Base-by-base conservation (phyloP, 2,329 filamentous ascomycete genomes). In the Aspergillus versicolor region DNA sequence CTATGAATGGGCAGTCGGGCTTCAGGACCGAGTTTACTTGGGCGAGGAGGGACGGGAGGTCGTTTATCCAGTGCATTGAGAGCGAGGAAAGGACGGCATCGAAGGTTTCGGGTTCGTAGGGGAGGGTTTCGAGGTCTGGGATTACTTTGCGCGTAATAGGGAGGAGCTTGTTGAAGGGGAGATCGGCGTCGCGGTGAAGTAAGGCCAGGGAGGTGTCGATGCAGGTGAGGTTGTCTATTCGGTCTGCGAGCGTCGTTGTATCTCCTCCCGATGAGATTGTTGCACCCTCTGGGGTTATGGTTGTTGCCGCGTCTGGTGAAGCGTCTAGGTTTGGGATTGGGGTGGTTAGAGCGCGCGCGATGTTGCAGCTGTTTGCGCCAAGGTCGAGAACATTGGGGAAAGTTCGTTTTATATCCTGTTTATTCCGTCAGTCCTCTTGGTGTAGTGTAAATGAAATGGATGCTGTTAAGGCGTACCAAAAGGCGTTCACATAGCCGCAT, bases 11-110 rank as follows among this genome's bases (percentile, higher is more conserved):
- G 56, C 84, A 83, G 73, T 99, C 94, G 0, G 93, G 92, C 75
- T 95, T 96, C 24, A 99, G 82, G 34, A 95, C 80, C 63, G 84
- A 83, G 79, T 96, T 96, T 70, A 97, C 88, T 70, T 96, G 91
- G 1, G 87, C 81, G 2, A 99, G 82, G 11, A 95, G 80, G 1
- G 89, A 90, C 0, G 94, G 94, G 5, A 99, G 84, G 73, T 99
- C 91, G 73, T 99, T 99, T 80, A 97, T 89, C 94, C 94, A 99
- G 76, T 99, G 94, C 71, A 99, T 81, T 57, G 89, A 92, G 58
- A 96, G 78, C 55, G 89, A 96, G 70, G 91, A 96, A 61, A 99
- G 79, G 11, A 97, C 90, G 5, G 96, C 86, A 72, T 97, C 92
- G 73, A 97, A 97, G 3, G 88, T 86, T 63, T 87, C 84, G 4